Conservation (phyloP, 306 rosid genomes). For the Gastrolobium bilobum region DNA sequence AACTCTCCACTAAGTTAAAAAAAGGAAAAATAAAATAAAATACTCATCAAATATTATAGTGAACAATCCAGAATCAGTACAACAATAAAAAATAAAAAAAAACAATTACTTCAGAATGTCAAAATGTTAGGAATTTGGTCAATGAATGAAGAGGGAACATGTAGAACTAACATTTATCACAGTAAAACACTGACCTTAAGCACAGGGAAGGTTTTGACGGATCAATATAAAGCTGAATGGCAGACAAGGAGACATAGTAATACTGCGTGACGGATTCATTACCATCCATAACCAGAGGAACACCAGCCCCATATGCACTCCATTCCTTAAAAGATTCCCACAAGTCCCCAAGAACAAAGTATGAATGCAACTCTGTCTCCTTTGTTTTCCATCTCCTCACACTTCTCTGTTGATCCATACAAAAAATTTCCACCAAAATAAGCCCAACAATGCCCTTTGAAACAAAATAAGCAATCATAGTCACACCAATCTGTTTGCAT, state of each 20-base stretch:
- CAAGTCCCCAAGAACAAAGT: slow-evolving; percentile 79
- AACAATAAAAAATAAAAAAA: not conserved
- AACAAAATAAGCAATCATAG: not conserved
- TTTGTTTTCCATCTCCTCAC: slow-evolving; percentile 60
- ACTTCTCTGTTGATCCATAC: slow-evolving; percentile 59
- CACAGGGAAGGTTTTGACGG: slow-evolving; percentile 60
- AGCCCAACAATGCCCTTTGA: slow-evolving; percentile 14
- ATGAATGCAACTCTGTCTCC: slow-evolving; percentile 61
- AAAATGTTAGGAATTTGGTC: not conserved
- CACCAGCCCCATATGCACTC: slow-evolving; percentile 86
- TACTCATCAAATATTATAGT: too few relatives aligned
- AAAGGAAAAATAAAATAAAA: too few relatives aligned
- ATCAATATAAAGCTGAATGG: slow-evolving; percentile 76
- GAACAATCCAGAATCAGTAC: not conserved
- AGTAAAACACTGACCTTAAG: slow-evolving; percentile 59
- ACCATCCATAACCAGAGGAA: slow-evolving; percentile 75
- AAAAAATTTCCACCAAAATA: slow-evolving; percentile 4
- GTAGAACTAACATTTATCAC: not conserved
- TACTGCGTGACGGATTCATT: slow-evolving; percentile 76
- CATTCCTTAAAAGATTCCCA: slow-evolving; percentile 84
- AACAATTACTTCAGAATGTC: not conserved
- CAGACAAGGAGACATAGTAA: slow-evolving; percentile 80
- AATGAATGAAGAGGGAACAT: slow-evolving; percentile 1
- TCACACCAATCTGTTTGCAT: not conserved
- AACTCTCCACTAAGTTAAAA: too few relatives aligned